A percentile compares a stretch with the other conserved stretches of the same genome.
Conservation (phyloP, 106 monocot species). For the Amphibolis antarctica region DNA sequence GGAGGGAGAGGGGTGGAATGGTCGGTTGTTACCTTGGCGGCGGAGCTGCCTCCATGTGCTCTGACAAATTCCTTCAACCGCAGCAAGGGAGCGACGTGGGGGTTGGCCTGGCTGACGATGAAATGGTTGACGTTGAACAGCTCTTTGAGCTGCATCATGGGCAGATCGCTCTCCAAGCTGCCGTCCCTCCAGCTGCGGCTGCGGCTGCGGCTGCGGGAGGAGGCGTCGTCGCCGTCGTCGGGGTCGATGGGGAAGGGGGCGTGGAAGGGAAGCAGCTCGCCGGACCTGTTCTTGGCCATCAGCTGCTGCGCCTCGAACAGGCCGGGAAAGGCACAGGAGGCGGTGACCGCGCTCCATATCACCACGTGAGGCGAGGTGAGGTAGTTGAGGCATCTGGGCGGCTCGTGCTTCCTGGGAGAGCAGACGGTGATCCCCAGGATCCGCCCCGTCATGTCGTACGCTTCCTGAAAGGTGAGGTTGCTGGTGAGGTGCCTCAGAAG, state of each 20-base stretch:
- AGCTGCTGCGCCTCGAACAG: conserved; percentile 91
- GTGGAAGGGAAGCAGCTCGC: conserved; percentile 77
- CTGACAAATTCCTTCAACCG: conserved; percentile 77
- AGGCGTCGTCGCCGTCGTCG: conserved; percentile 18
- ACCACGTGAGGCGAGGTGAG: conserved; percentile 93
- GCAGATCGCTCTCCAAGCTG: conserved; percentile 92
- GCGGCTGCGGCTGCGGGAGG: conserved; percentile 22
- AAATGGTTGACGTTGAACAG: conserved; percentile 97
- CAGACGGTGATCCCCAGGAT: conserved; percentile 86
- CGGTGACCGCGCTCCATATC: conserved; percentile 95
- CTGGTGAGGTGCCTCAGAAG: conserved; percentile 70
- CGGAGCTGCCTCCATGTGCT: conserved; percentile 83
- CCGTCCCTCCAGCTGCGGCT: conserved; percentile 95
- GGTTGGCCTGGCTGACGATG: conserved; percentile 97
- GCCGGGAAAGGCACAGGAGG: conserved; percentile 95
- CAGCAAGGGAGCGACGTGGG: conserved; percentile 81
- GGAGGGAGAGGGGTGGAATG: no score
- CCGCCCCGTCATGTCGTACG: conserved; percentile 84
- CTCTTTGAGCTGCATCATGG: conserved; percentile 87
- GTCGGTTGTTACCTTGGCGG: conserved; percentile 76
- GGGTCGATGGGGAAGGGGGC: conserved; percentile 37
- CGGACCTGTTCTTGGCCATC: conserved; percentile 91
- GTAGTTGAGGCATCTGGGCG: conserved; percentile 86
- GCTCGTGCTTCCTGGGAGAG: conserved; percentile 86
- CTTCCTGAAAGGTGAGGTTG: conserved; percentile 93